Evolutionary conservation across 2,329 filamentous ascomycete species (phyloP), one percentile per base, ranked within the genome.

Genomic region (Aspergillus sp.): DNA sequence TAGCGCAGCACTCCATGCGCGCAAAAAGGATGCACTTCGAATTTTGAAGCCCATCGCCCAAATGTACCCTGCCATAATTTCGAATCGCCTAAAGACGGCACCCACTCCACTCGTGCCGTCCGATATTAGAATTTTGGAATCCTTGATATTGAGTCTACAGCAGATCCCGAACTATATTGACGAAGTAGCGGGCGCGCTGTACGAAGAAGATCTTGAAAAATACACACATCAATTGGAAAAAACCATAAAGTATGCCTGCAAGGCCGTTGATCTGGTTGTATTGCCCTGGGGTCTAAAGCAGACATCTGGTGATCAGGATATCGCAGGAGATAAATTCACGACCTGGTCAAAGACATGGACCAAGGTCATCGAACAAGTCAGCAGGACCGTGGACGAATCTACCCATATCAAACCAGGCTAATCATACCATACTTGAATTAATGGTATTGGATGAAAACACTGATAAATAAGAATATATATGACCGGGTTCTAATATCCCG

Each of bases 291-390:
- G 88, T 12, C 74, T 89, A 17, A 83, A 89, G 44, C 79, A 79
- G 0, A 73, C 77, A 1, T 79, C 83, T 24, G 88, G 89, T 45
- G 86, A 51, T 6, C 64, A 70, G 73, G 6, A 75, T 76, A 83
- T 81, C 0, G 80, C 83, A 0, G 80, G 87, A 48, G 92, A 96
- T 67, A 90, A 89, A 66, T 96, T 96, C 68, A 89, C 87, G 0
- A 79, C 83, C 15, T 96, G 92, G 92, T 85, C 82, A n/a, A 79
- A 77, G 49, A 84, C 82, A 51, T 86, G 82, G 82, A 58, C 72
- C 39, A 75, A 73, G 47, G 78, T 79, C 23, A 63, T 82, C 55
- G 73, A 77, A 21, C 74, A 76, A 60, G 71, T 77, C 33, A 68
- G 67, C 64, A 75, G 70, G 60, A 62, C 71, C 35, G 57, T 69